These are phyloP conservation scores for Bryoerythrophyllum caledonicum DNA, from an alignment of 225 moss, liverwort and hornwort species.

Conservation along the genomic window DNA sequence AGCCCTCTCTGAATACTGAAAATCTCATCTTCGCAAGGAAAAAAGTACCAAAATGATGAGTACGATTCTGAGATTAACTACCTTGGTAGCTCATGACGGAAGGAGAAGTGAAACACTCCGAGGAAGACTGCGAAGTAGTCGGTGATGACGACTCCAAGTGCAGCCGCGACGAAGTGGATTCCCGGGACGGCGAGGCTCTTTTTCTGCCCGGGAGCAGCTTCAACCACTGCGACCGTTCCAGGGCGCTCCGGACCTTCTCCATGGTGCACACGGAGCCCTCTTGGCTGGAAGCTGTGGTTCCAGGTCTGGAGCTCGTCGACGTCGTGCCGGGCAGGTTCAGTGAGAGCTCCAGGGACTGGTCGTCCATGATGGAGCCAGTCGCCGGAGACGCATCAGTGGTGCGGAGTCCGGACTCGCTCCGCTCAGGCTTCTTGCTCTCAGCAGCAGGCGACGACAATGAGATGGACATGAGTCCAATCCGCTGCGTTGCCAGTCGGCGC, in stretches of 20 bases:
- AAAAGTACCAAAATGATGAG: no score
- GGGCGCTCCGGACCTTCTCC: conserved; percentile 62
- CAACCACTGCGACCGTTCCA: conserved; percentile 55
- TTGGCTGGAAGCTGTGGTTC: conserved; percentile 15
- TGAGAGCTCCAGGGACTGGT: conserved; percentile 41
- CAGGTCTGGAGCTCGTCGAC: not conserved
- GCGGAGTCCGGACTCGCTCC: no score
- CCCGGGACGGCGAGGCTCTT: conserved; percentile 3
- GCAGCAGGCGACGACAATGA: conserved; percentile 10
- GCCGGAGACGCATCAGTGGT: no score
- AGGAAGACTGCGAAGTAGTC: conserved; percentile 53
- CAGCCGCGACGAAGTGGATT: conserved; percentile 23
- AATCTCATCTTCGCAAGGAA: no score
- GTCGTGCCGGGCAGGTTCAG: conserved; percentile 42
- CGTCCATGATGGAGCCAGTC: conserved; percentile 9
- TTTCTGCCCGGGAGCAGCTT: not conserved
- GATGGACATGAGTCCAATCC: conserved; percentile 42
- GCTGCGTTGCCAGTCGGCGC: conserved; percentile 43
- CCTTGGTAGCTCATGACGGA: conserved; percentile 86
- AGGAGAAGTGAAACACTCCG: conserved; percentile 51
- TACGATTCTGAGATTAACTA: not conserved
- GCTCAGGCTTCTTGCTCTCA: not conserved
- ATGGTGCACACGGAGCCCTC: conserved; percentile 64
- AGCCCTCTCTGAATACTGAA: no score
- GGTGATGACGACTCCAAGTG: conserved; percentile 39